Conservation (phyloP, 2,329 filamentous ascomycete genomes). For the Trichoderma endophyticum region DNA sequence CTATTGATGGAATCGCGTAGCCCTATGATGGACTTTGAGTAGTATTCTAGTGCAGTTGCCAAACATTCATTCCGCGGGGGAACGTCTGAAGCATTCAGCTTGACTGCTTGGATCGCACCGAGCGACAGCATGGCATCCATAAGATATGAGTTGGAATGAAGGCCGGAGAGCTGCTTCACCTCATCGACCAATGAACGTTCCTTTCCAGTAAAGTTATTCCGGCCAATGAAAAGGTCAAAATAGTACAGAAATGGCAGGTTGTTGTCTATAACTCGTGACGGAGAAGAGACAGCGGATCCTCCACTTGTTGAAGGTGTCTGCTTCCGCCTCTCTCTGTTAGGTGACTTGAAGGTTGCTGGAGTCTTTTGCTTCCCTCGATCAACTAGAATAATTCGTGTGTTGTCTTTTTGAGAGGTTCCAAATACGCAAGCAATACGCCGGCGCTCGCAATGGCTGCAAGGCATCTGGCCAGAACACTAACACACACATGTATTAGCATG, state of each 20-base stretch:
- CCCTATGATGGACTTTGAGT: constrained; percentile 27
- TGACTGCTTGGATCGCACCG: constrained; percentile 32
- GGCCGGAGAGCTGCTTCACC: constrained; percentile 22
- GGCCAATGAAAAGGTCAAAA: constrained; percentile 30
- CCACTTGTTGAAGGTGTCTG: not conserved
- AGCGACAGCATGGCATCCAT: constrained; percentile 31
- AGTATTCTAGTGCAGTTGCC: constrained; percentile 25
- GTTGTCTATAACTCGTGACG: constrained; percentile 20
- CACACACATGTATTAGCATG: not conserved
- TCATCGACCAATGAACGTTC: constrained; percentile 21
- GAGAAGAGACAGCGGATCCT: not conserved
- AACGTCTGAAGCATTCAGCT: constrained; percentile 16
- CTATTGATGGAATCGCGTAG: constrained; percentile 24
- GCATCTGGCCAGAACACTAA: constrained; percentile 34
- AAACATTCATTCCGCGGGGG: not conserved
- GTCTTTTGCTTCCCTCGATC: constrained; percentile 22
- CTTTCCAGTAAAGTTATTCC: constrained; percentile 29
- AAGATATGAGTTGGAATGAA: constrained; percentile 22
- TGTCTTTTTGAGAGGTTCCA: not conserved
- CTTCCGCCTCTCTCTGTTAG: not conserved
- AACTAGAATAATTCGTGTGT: constrained; percentile 23
- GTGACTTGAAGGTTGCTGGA: not conserved
- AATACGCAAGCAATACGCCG: constrained; percentile 27
- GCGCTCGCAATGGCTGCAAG: constrained; percentile 32
- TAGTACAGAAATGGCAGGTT: constrained; percentile 26